A percentile compares a stretch with the other conserved stretches of the same genome.
Conservation (phyloP, 345 rosid genomes). For the Dipteronia sinensis region DNA sequence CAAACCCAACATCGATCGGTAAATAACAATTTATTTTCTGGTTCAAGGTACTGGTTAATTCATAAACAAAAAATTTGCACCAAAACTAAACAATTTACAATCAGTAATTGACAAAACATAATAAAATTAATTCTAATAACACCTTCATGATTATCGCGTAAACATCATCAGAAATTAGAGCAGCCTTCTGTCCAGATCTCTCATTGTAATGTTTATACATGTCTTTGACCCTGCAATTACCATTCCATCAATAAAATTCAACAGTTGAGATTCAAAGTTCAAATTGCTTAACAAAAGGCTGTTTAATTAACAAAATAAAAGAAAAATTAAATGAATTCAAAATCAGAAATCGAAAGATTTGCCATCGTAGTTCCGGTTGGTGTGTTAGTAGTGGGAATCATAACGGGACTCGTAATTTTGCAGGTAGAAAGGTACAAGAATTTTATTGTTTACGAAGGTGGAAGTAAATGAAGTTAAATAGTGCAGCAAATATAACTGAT, state of each 20-base stretch:
- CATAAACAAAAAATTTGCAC: not conserved
- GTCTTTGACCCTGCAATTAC: conserved; percentile 56
- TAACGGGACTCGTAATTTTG: too few species aligned
- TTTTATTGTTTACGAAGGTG: too few species aligned
- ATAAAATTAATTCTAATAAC: not conserved
- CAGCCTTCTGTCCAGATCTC: conserved; percentile 66
- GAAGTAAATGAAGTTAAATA: too few species aligned
- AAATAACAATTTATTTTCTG: not conserved
- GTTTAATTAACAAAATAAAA: not conserved
- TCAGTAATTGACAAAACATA: not conserved
- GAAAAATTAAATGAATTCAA: too few species aligned
- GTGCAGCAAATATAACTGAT: too few species aligned
- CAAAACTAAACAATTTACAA: not conserved
- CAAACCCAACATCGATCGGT: too few species aligned
- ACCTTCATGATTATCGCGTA: conserved; percentile 84
- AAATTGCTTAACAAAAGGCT: not conserved
- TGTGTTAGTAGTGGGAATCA: too few species aligned
- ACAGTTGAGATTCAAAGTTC: not conserved
- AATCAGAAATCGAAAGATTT: too few species aligned
- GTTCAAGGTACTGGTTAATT: not conserved
- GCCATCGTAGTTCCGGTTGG: too few species aligned
- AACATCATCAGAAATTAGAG: conserved; percentile 75
- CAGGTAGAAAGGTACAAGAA: too few species aligned
- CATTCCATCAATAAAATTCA: conserved; percentile 9
- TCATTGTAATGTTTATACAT: conserved; percentile 71